Percentiles rank a stretch among this genome's conserved stretches.
phyloP scores from a whole-genome alignment of 768 basidiomycete species.

The Tylopilus sp. region DNA sequence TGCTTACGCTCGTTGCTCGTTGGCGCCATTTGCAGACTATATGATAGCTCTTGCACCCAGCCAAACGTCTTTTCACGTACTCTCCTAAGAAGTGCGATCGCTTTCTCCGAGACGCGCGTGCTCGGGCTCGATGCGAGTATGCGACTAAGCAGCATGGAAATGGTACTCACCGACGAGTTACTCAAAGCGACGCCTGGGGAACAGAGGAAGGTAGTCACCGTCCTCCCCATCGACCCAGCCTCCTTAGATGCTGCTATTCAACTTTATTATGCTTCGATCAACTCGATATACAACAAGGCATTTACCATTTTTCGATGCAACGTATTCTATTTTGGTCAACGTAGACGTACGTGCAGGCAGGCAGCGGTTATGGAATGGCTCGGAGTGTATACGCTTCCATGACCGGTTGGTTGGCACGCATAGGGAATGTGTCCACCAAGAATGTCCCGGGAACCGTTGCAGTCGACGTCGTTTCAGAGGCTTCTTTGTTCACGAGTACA shows the following conservation, averaged over 20 bases:
- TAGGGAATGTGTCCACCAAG: slow-evolving; percentile 1
- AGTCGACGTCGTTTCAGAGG: slow-evolving; percentile 1
- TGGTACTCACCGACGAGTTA: background rate
- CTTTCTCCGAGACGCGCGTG: no score
- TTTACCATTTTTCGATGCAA: background rate
- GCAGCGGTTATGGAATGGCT: background rate
- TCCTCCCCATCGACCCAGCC: background rate
- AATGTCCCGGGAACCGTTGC: slow-evolving; percentile 5
- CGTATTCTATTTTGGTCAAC: no score
- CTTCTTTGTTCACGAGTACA: slow-evolving; percentile 4
- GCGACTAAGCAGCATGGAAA: no score
- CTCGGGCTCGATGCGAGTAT: no score
- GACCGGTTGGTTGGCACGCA: background rate
- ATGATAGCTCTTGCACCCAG: no score
- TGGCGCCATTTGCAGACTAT: no score
- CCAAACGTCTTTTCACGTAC: no score
- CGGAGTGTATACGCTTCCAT: background rate
- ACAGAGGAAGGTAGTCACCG: background rate
- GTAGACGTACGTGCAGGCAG: background rate
- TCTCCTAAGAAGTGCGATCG: no score
- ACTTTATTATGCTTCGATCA: background rate
- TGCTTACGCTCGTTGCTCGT: no score
- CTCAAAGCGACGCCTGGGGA: background rate
- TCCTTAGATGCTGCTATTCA: background rate
- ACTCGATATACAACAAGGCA: background rate